phyloP scores from a whole-genome alignment of 1,284 basidiomycete genomes.

The Abortiporus biennis region DNA sequence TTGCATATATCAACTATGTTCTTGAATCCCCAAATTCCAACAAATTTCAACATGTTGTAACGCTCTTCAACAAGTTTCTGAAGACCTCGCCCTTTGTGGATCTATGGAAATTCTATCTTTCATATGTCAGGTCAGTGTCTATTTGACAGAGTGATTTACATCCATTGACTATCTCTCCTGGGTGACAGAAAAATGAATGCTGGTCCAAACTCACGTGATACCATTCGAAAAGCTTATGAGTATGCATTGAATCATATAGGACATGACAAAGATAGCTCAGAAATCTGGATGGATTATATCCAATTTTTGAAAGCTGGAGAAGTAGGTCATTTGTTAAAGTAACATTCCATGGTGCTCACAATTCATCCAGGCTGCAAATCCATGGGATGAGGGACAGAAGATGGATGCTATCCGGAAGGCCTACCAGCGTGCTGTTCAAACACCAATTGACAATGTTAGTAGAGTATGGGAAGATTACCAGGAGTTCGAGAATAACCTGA shows the following conservation, averaged over 20 bases:
- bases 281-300: constrained; percentile 79
- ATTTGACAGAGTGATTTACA: constrained; percentile 5
- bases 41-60: constrained; percentile 67
- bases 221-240: constrained; percentile 88
- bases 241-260: constrained; percentile 90
- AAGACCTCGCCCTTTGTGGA: constrained; percentile 80
- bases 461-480: constrained; percentile 94
- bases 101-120: constrained; percentile 83
- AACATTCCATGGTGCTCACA: neutral
- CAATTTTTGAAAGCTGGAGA: constrained; percentile 79
- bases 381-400: constrained; percentile 95
- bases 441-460: constrained; percentile 93
- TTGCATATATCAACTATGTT: constrained; percentile 80
- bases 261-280: constrained; percentile 71
- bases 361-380: constrained; percentile 51
- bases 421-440: constrained; percentile 90
- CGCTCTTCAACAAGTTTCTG: constrained; percentile 77
- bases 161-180: constrained; percentile 3
- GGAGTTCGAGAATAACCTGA: constrained; percentile 86
- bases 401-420: constrained; percentile 90
- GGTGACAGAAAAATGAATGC: constrained; percentile 32
- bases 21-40: constrained; percentile 41
- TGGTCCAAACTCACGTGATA: constrained; percentile 57
- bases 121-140: constrained; percentile 65
- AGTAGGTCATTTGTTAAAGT: constrained; percentile 33